phyloP scores from a whole-genome alignment of 108 stramenopile genomes.

The Mediolabrus comicus region DNA sequence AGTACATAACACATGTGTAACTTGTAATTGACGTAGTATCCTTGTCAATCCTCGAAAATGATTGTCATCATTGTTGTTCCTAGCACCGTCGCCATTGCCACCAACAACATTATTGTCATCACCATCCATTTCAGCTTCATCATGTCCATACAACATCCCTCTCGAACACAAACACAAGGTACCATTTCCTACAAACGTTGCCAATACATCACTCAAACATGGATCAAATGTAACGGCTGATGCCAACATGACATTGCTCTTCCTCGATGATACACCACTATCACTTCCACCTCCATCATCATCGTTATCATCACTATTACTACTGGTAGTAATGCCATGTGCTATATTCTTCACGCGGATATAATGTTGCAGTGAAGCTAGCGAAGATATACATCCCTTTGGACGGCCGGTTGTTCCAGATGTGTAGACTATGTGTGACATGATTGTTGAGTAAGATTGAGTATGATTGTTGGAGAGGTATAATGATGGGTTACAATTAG shows the following conservation, averaged over 20 bases:
- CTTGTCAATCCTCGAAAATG: slow-evolving; percentile 17
- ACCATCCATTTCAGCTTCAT: not conserved
- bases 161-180: slow-evolving; percentile 60
- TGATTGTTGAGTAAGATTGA: not conserved
- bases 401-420: slow-evolving; percentile 94
- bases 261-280: too few species aligned
- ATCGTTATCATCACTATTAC: too few species aligned
- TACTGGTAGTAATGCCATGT: slow-evolving; percentile 58
- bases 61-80: not conserved
- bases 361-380: slow-evolving; percentile 60
- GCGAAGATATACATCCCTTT: slow-evolving; percentile 88
- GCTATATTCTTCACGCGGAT: slow-evolving; percentile 64
- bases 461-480: too few species aligned
- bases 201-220: slow-evolving; percentile 76
- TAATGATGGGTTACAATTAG: too few species aligned
- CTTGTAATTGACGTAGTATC: slow-evolving; percentile 26
- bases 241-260: slow-evolving; percentile 74
- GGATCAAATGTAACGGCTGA: slow-evolving; percentile 83
- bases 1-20: not conserved
- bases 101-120: not conserved
- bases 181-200: slow-evolving; percentile 58
- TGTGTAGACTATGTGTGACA: slow-evolving; percentile 91
- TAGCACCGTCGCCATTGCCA: not conserved
- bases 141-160: slow-evolving; percentile 27
- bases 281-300: too few species aligned